Conservation (phyloP, 1,284 basidiomycete genomes). For the Cryptococcus sp. region DNA sequence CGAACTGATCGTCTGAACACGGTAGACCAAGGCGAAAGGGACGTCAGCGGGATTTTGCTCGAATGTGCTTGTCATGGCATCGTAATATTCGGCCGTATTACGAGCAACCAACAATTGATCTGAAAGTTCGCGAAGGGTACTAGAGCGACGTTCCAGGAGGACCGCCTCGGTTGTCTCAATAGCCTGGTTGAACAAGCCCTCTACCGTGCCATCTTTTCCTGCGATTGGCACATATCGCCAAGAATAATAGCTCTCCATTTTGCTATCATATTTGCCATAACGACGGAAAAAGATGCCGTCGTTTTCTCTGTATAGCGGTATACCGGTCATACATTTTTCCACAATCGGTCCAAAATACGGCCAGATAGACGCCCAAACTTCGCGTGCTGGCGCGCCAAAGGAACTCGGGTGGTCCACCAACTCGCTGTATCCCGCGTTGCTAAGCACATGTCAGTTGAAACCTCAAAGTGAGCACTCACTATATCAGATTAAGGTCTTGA, state of each 20-base stretch:
- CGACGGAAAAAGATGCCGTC: constrained; percentile 10
- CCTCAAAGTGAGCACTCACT: constrained; percentile 16
- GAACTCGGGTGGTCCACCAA: constrained; percentile 13
- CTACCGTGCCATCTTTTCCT: constrained; percentile 13
- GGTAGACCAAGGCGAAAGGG: constrained; percentile 31
- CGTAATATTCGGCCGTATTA: constrained; percentile 12
- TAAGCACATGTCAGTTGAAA: background rate
- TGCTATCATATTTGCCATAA: background rate
- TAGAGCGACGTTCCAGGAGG: constrained; percentile 18
- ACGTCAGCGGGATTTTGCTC: constrained; percentile 23
- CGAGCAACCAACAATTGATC: constrained; percentile 18
- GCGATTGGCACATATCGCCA: constrained; percentile 12
- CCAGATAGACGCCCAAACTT: constrained; percentile 9
- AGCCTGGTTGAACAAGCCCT: constrained; percentile 25
- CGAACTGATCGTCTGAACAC: constrained; percentile 7
- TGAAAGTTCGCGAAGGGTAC: constrained; percentile 17
- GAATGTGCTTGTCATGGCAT: constrained; percentile 15
- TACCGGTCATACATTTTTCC: background rate
- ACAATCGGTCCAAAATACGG: background rate
- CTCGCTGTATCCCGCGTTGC: constrained; percentile 20
- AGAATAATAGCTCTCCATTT: constrained; percentile 12
- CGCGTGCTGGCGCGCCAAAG: constrained; percentile 16
- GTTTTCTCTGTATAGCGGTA: constrained; percentile 3
- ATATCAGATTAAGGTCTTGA: constrained; percentile 25
- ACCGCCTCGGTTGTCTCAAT: constrained; percentile 21